A percentile compares a stretch with the other conserved stretches of the same genome.
Conservation (phyloP, 1,284 basidiomycete species). For the Moesziomyces sp. region DNA sequence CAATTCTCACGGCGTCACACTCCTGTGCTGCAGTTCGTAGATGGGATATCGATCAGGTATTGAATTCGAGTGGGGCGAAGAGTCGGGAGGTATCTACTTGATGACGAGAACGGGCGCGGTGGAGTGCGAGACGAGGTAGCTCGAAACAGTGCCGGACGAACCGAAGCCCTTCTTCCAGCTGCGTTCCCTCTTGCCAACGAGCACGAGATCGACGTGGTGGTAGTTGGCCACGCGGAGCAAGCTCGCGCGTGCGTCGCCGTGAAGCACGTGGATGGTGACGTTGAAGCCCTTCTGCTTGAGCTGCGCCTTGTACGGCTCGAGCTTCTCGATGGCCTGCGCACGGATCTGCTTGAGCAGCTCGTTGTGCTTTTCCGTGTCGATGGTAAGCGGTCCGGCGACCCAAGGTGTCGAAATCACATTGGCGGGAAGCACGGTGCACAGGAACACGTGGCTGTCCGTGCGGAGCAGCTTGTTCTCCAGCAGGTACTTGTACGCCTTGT, state of each 20-base stretch:
- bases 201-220: constrained; percentile 57
- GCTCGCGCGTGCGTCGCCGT: constrained; percentile 58
- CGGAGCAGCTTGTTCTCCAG: constrained; percentile 52
- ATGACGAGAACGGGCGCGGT: constrained; percentile 63
- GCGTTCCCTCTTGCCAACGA: constrained; percentile 55
- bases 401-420: constrained; percentile 61
- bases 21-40: too few species aligned
- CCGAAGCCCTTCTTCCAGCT: constrained; percentile 53
- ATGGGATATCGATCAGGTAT: too few species aligned
- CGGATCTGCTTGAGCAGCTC: constrained; percentile 60
- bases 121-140: constrained; percentile 60
- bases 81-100: constrained; percentile 38
- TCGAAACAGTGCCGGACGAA: constrained; percentile 51
- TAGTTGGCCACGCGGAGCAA: constrained; percentile 57
- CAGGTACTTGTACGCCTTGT: constrained; percentile 61
- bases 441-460: constrained; percentile 58
- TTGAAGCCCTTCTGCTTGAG: constrained; percentile 55
- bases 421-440: constrained; percentile 61
- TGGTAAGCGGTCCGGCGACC: constrained; percentile 63
- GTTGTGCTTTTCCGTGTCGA: constrained; percentile 63
- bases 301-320: constrained; percentile 60
- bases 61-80: background rate
- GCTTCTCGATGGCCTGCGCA: constrained; percentile 57
- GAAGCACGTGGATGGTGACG: constrained; percentile 64
- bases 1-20: too few species aligned